Conservation (phyloP, 2,329 filamentous ascomycete species). For the Colletotrichum kahawae region DNA sequence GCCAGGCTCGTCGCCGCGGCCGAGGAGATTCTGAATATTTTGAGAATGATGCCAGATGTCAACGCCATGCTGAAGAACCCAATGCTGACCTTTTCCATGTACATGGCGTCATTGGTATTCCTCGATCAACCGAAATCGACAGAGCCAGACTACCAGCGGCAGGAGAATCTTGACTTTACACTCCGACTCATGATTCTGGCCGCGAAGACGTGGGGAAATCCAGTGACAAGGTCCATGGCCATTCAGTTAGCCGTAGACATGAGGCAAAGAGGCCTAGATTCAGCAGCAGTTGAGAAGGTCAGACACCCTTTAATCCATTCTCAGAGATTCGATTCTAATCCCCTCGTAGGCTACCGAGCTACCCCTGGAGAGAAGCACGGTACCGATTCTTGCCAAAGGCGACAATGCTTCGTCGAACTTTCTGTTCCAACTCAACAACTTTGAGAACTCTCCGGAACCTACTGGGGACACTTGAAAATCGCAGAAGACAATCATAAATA, state of each 20-base stretch:
- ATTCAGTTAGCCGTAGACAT: conserved; percentile 73
- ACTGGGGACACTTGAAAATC: background rate
- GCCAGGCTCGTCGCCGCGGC: conserved; percentile 71
- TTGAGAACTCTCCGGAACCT: background rate
- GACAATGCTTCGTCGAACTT: background rate
- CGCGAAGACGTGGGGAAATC: conserved; percentile 61
- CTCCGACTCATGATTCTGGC: conserved; percentile 70
- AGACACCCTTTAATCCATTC: fast-evolving
- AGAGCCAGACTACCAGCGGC: conserved; percentile 23
- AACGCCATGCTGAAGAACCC: conserved; percentile 63
- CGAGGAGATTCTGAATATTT: conserved; percentile 69
- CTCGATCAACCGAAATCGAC: conserved; percentile 71
- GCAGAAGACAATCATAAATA: background rate
- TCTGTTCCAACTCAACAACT: background rate
- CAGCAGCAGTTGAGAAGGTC: conserved; percentile 28
- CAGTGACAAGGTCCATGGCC: conserved; percentile 71
- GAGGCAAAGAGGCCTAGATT: conserved; percentile 38
- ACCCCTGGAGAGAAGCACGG: background rate
- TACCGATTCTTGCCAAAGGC: background rate
- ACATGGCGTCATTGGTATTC: conserved; percentile 74
- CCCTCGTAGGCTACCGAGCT: background rate
- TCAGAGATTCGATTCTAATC: background rate
- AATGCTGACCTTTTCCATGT: conserved; percentile 73
- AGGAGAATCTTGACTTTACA: conserved; percentile 68
- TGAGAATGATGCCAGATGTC: conserved; percentile 61